Evolutionary conservation across 176 grass and related monocot genomes (phyloP), one percentile per base, ranked within the genome.

Genomic region (Cocos nucifera): DNA sequence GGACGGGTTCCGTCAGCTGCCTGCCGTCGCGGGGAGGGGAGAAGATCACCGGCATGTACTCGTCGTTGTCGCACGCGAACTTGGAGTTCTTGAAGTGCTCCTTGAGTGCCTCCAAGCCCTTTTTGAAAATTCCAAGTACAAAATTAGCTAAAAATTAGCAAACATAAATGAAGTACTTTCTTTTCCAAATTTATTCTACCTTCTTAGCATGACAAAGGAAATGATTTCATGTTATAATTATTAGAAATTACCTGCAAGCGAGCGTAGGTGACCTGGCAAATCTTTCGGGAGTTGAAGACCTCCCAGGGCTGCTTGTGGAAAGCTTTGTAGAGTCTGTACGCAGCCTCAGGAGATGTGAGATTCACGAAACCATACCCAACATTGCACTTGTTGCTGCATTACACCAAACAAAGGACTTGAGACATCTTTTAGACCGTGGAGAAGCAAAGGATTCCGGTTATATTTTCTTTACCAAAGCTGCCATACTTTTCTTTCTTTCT

Each of bases 31-130:
- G 94, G 9, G 94, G 79, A 50, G 94, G 94, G 15, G 82, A 67
- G 79, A 98, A 98, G 6, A 72, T 67, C 57, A 98, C 88, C 0
- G 94, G 94, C 54, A 98, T 86, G 66, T 98, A 98, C 76, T 98
- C 88, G 32, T 98, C 94, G 65, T 81, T 86, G 67, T 98, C 94
- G 69, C 94, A 98, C 14, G 88, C 84, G 73, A 98, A 98, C 56
- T 93, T 98, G 18, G 94, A 92, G 74, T 89, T 98, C 82, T 82
- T 98, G 82, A 98, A 98, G 66, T 98, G 94, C 59, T 98, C 94
- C 77, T 92, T 89, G 1, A 98, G 78, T 49, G 84, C 88, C 50
- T 98, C 88, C 74, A 98, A 70, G 44, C 94, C 94, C 94, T 98
- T 53, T 1, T 22, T 6, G 28, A 6, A 14, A 7, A 65, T 65